These are phyloP conservation scores for Thielaviopsis ethacetica DNA, from an alignment of 2,329 filamentous ascomycete genomes.

Conservation along the genomic window DNA sequence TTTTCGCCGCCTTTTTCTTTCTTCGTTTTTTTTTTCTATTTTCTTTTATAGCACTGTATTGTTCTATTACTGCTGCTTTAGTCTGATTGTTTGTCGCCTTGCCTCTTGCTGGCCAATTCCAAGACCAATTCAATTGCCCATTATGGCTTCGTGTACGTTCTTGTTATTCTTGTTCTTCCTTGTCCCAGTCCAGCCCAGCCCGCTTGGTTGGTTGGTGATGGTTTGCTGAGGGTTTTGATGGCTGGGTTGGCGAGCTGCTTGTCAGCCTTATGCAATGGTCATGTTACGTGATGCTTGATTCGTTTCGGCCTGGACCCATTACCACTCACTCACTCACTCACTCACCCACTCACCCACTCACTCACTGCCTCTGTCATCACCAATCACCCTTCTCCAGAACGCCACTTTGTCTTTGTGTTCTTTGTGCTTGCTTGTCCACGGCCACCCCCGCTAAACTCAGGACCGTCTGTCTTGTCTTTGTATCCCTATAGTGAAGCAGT, in stretches of 20 bases:
- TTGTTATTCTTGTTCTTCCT: neutral
- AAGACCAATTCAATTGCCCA: neutral
- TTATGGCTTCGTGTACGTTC: slow-evolving; percentile 12
- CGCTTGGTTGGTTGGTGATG: neutral
- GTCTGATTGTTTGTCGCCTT: neutral
- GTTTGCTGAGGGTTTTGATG: neutral
- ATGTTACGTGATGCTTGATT: neutral
- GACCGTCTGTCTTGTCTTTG: too few relatives aligned
- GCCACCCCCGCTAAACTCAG: neutral
- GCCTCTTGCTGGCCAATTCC: neutral
- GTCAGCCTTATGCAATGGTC: neutral
- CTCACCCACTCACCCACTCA: too few relatives aligned
- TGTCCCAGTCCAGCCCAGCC: neutral
- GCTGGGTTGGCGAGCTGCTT: neutral
- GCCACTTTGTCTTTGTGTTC: neutral
- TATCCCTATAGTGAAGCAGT: slow-evolving; percentile 70
- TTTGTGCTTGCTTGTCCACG: neutral
- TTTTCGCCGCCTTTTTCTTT: too few relatives aligned
- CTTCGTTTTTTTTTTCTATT: too few relatives aligned
- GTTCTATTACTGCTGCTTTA: neutral
- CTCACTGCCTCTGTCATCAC: too few relatives aligned
- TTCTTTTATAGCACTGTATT: neutral
- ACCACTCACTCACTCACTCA: too few relatives aligned
- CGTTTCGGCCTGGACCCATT: too few relatives aligned
- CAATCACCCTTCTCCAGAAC: neutral